Evolutionary conservation across 306 rosid genomes (phyloP).

Genomic region (Quercus ilex): DNA sequence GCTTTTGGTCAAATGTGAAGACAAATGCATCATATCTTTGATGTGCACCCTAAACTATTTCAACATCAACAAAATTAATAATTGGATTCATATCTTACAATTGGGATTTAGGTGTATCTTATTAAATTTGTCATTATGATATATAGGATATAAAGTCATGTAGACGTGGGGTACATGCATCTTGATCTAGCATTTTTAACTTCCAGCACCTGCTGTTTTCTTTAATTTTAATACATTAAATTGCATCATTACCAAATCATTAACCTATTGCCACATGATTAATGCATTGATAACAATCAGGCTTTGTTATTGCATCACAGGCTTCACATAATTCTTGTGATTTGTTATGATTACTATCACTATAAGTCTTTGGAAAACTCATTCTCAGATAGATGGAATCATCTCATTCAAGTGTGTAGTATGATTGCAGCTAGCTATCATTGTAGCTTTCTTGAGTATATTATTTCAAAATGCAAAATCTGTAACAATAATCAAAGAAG

Average conservation of each 20-base stretch:
- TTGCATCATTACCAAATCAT: background rate
- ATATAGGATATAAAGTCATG: background rate
- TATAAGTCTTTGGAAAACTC: background rate
- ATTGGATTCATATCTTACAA: background rate
- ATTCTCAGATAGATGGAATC: background rate
- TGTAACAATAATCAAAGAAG: slow-evolving; percentile 9
- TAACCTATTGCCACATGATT: background rate
- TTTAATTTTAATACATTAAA: background rate
- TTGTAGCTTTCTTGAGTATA: background rate
- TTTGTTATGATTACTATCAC: background rate
- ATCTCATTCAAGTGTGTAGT: background rate
- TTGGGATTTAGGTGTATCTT: background rate
- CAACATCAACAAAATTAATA: background rate
- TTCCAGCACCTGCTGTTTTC: background rate
- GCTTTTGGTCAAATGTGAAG: background rate
- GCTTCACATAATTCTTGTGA: background rate
- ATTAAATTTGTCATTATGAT: background rate
- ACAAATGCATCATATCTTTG: background rate
- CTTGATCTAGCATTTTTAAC: background rate
- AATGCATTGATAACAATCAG: background rate
- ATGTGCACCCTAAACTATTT: background rate
- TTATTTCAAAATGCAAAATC: background rate
- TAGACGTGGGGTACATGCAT: slow-evolving; percentile 32
- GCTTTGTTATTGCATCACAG: background rate
- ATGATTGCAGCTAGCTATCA: background rate